These are phyloP conservation scores for Peronosclerospora sorghi DNA, from an alignment of 352 stramenopile genomes.

Conservation along the genomic window DNA sequence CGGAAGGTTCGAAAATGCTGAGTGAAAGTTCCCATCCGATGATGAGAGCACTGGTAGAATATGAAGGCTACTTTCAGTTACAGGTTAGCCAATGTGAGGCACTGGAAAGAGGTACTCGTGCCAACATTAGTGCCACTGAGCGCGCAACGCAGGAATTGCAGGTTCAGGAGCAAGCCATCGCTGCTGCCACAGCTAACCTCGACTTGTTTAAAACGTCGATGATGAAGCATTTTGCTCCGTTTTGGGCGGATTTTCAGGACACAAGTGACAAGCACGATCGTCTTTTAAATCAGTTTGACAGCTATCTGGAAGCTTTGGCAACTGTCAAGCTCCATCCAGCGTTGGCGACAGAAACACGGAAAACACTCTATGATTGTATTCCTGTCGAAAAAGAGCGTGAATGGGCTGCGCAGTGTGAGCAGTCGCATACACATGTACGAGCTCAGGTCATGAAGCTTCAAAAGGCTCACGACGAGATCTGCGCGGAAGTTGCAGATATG, in stretches of 20 bases:
- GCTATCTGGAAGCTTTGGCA: conserved; percentile 41
- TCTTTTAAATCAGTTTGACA: conserved; percentile 61
- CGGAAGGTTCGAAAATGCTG: conserved; percentile 53
- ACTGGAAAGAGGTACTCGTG: conserved; percentile 36
- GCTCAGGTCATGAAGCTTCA: conserved; percentile 54
- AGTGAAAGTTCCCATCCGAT: conserved; percentile 73
- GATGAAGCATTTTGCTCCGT: conserved; percentile 71
- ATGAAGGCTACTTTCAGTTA: conserved; percentile 72
- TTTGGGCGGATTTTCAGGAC: conserved; percentile 66
- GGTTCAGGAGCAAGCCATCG: conserved; percentile 60
- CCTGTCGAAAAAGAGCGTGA: conserved; percentile 72
- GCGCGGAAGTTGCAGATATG: conserved; percentile 46
- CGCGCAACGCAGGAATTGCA: conserved; percentile 40
- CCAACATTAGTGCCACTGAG: conserved; percentile 51
- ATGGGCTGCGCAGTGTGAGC: conserved; percentile 65
- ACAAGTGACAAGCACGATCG: conserved; percentile 44
- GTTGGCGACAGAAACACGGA: conserved; percentile 38
- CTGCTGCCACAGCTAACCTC: conserved; percentile 64
- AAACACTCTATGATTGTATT: conserved; percentile 72
- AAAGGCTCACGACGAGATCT: conserved; percentile 55
- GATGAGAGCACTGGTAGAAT: conserved; percentile 66
- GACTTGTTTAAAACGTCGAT: conserved; percentile 76
- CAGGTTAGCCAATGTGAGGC: conserved; percentile 58
- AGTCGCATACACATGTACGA: conserved; percentile 59
- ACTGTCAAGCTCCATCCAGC: conserved; percentile 56